Conservation (phyloP, 805 yeast genomes). For the Ogataea allantospora region DNA sequence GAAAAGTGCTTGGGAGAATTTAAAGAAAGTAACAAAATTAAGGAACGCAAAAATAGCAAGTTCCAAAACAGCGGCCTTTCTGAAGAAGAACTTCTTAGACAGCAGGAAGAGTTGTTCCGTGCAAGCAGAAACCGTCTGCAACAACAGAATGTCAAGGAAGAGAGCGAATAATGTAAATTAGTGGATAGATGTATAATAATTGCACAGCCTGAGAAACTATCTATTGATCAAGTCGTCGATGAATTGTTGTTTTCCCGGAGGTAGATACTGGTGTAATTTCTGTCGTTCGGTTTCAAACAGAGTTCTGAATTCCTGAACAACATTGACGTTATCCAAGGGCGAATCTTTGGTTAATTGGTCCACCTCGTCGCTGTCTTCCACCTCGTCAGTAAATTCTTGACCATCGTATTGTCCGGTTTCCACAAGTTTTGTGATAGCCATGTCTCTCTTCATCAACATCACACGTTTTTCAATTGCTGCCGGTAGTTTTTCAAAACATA, state of each 20-base stretch:
- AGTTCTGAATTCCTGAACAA: slow-evolving; percentile 31
- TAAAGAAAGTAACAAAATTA: slow-evolving; percentile 81
- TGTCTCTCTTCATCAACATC: slow-evolving; percentile 42
- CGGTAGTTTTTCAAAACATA: slow-evolving; percentile 45
- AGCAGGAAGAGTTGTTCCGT: slow-evolving; percentile 90
- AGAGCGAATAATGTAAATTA: slow-evolving; percentile 13
- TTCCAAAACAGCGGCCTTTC: slow-evolving; percentile 88
- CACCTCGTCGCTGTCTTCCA: slow-evolving; percentile 26
- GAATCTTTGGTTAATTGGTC: slow-evolving; percentile 34
- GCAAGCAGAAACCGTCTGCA: slow-evolving; percentile 37
- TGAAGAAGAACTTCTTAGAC: slow-evolving; percentile 87
- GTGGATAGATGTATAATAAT: slow-evolving; percentile 10
- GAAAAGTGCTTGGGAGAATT: slow-evolving; percentile 80
- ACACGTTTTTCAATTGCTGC: slow-evolving; percentile 47
- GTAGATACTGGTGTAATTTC: slow-evolving; percentile 11
- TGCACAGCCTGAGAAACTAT: slow-evolving; percentile 3
- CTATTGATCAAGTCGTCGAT: slow-evolving; percentile 18
- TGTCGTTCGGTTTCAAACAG: slow-evolving; percentile 22
- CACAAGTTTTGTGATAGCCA: slow-evolving; percentile 30
- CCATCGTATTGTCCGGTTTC: slow-evolving; percentile 36
- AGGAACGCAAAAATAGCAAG: slow-evolving; percentile 89
- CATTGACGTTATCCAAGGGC: slow-evolving; percentile 32
- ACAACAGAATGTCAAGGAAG: slow-evolving; percentile 25
- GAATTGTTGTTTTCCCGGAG: slow-evolving; percentile 23
- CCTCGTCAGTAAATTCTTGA: slow-evolving; percentile 18